Conservation (phyloP, 1,139 yeast genomes). For the Saccharomyces hybrid region DNA sequence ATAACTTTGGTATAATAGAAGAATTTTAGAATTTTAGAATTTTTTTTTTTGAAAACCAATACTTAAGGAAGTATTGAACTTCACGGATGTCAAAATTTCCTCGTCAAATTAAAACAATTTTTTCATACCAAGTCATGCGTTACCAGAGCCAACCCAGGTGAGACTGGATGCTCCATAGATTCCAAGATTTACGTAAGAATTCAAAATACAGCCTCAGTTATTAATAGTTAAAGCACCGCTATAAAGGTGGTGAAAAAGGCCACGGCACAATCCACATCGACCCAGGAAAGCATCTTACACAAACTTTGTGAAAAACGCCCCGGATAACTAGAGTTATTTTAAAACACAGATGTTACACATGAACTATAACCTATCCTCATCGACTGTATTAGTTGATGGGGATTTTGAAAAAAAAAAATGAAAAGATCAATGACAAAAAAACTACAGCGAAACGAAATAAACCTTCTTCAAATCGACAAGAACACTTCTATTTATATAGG, state of each 20-base stretch:
- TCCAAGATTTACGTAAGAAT: not conserved
- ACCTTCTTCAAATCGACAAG: not conserved
- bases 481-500: not conserved
- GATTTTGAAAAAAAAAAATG: slow-evolving; percentile 2
- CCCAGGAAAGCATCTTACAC: slow-evolving; percentile 3
- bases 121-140: not conserved
- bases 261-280: slow-evolving; percentile 16
- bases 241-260: slow-evolving; percentile 15
- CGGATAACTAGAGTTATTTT: slow-evolving; percentile 4
- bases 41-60: too few relatives aligned
- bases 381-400: slow-evolving; percentile 18
- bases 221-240: slow-evolving; percentile 13
- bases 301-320: not conserved
- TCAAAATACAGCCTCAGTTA: not conserved
- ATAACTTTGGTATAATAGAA: not conserved
- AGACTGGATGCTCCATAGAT: too few relatives aligned
- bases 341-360: slow-evolving; percentile 5
- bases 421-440: not conserved
- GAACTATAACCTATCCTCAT: slow-evolving; percentile 15
- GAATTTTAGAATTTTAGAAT: too few relatives aligned
- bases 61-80: too few relatives aligned
- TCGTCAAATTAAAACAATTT: too few relatives aligned
- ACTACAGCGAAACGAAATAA: not conserved
- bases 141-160: not conserved
- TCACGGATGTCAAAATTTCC: too few relatives aligned